A percentile compares a stretch with the other conserved stretches of the same genome.
phyloP scores from a whole-genome alignment of 352 stramenopile genomes.

The Globisporangium spiculum region DNA sequence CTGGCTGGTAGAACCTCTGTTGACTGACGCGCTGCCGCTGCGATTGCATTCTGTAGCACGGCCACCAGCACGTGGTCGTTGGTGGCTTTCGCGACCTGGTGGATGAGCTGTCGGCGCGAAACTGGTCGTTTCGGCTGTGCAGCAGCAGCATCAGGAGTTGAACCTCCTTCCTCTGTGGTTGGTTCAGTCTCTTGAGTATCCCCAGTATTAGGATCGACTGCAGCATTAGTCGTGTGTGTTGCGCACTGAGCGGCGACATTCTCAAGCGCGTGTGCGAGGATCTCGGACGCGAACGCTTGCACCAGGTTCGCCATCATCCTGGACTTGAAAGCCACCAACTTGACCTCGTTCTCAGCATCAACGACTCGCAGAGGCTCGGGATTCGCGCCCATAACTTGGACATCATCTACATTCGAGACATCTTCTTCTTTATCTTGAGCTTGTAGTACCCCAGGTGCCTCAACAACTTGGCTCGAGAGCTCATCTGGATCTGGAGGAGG shows the following conservation, averaged over 20 bases:
- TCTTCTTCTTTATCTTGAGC: not conserved
- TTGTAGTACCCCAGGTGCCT: not conserved
- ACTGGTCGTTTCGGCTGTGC: not conserved
- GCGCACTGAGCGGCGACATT: not conserved
- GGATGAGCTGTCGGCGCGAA: constrained; percentile 13
- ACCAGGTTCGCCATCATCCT: not conserved
- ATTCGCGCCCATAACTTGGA: not conserved
- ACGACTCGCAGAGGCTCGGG: not conserved
- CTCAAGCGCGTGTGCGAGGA: not conserved
- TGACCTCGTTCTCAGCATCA: not conserved
- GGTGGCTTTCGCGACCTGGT: constrained; percentile 20
- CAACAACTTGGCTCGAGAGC: not conserved
- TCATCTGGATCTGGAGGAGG: not conserved
- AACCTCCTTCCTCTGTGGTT: not conserved
- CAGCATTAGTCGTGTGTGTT: not conserved
- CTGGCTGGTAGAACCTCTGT: not conserved
- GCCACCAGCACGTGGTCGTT: constrained; percentile 13
- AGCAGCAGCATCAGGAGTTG: not conserved
- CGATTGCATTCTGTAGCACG: constrained; percentile 14
- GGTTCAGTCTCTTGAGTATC: not conserved
- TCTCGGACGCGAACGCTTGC: not conserved
- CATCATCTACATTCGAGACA: not conserved
- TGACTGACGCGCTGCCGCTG: constrained; percentile 1
- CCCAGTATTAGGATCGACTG: not conserved
- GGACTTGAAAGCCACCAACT: not conserved